Conservation (phyloP, 441 rosid species). For the Erodium texanum region DNA sequence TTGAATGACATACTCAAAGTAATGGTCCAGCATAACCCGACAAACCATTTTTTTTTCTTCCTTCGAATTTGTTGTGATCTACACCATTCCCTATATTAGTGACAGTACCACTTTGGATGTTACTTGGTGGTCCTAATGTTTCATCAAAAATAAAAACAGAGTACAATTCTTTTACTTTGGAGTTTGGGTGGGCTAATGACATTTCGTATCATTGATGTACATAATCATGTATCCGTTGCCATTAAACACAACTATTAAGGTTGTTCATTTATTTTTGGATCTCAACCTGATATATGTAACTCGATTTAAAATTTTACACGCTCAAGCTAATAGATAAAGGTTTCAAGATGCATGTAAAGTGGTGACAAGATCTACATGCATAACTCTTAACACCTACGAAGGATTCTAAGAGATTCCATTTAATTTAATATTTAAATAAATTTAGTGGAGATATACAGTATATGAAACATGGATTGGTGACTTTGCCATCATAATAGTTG, state of each 20-base stretch:
- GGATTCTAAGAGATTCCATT: not conserved
- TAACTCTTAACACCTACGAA: not conserved
- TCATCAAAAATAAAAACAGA: constrained; percentile 8
- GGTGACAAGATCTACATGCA: too few species aligned
- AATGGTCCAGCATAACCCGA: constrained; percentile 7
- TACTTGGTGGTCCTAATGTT: constrained; percentile 10
- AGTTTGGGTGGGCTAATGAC: constrained; percentile 5
- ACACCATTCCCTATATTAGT: constrained; percentile 12
- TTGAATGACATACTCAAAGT: constrained; percentile 6
- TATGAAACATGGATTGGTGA: not conserved
- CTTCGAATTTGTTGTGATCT: constrained; percentile 4
- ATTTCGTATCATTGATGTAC: too few species aligned
- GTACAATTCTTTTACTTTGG: constrained; percentile 12
- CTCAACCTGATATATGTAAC: too few species aligned
- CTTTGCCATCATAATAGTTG: not conserved
- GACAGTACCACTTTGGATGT: constrained; percentile 17
- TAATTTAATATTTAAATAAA: not conserved
- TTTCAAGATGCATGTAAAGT: too few species aligned
- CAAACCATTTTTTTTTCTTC: constrained; percentile 1
- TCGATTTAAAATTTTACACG: too few species aligned
- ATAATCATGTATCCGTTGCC: too few species aligned
- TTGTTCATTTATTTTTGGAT: too few species aligned
- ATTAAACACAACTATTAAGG: too few species aligned
- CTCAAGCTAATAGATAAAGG: too few species aligned
- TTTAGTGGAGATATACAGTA: not conserved